Evolutionary conservation across 352 stramenopile species (phyloP).

Genomic region (Achlya hypogyna): DNA sequence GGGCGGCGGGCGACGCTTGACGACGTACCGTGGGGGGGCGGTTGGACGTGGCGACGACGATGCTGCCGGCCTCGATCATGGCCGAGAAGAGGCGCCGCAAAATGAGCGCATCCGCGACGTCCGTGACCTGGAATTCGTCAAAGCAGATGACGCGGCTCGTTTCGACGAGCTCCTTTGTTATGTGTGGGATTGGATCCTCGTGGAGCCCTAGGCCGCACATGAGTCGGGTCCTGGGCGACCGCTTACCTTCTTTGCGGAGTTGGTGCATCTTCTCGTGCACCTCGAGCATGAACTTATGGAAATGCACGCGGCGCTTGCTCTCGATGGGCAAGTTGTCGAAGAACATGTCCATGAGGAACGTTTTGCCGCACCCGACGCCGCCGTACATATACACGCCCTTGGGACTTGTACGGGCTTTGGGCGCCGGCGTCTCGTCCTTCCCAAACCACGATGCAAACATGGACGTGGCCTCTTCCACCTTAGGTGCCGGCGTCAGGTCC

Average conservation of each 20-base stretch:
- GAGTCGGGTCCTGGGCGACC: constrained; percentile 27
- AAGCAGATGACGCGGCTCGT: constrained; percentile 93
- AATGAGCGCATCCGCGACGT: constrained; percentile 96
- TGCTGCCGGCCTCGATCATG: constrained; percentile 84
- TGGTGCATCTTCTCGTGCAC: constrained; percentile 93
- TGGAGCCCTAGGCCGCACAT: constrained; percentile 30
- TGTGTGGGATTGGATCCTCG: constrained; percentile 69
- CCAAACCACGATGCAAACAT: constrained; percentile 6
- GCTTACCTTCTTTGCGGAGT: constrained; percentile 80
- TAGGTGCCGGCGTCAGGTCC: neutral
- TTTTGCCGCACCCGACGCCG: constrained; percentile 93
- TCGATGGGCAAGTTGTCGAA: constrained; percentile 71
- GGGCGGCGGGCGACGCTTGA: neutral
- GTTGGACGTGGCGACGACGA: constrained; percentile 97
- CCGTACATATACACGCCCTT: constrained; percentile 96
- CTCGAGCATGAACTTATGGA: constrained; percentile 97
- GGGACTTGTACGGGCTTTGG: constrained; percentile 27
- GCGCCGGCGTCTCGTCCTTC: neutral
- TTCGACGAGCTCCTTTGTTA: constrained; percentile 79
- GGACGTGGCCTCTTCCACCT: neutral
- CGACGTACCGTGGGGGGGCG: constrained; percentile 51
- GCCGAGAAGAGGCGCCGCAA: constrained; percentile 88
- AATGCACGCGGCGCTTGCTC: constrained; percentile 89
- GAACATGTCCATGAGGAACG: constrained; percentile 97
- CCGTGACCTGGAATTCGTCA: constrained; percentile 98